phyloP scores from a whole-genome alignment of 176 grass and related monocot species.

The Echinochloa phyllopogon region DNA sequence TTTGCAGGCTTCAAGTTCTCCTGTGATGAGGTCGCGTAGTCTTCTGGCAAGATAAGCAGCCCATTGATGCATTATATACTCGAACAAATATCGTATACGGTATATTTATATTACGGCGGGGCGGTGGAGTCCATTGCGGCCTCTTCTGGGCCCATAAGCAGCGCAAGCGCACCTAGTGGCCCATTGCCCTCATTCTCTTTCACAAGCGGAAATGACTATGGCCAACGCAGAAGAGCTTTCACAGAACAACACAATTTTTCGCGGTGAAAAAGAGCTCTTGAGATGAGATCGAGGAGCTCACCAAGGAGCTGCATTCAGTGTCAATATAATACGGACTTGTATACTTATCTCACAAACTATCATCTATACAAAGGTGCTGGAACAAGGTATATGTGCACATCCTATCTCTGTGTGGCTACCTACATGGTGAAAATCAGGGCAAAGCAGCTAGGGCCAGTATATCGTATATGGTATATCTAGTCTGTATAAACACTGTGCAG shows the following conservation, averaged over 20 bases:
- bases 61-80: too few relatives aligned
- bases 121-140: too few relatives aligned
- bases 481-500: not conserved
- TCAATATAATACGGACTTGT: not conserved
- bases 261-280: not conserved
- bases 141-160: too few relatives aligned
- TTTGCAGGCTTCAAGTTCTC: not conserved
- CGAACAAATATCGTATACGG: too few relatives aligned
- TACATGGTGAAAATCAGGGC: slow-evolving; percentile 1
- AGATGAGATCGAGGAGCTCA: not conserved
- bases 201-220: too few relatives aligned
- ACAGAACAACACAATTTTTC: not conserved
- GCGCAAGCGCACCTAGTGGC: too few relatives aligned
- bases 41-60: too few relatives aligned
- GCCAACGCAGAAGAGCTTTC: too few relatives aligned
- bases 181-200: too few relatives aligned
- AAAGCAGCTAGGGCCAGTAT: not conserved
- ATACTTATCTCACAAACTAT: not conserved
- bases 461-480: not conserved
- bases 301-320: not conserved
- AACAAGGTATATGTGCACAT: not conserved
- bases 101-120: too few relatives aligned
- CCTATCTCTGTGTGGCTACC: slow-evolving; percentile 5
- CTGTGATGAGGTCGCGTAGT: not conserved
- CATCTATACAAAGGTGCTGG: not conserved